Base-by-base conservation (phyloP, 2,329 filamentous ascomycete genomes). In the Rhynchosporium agropyri region DNA sequence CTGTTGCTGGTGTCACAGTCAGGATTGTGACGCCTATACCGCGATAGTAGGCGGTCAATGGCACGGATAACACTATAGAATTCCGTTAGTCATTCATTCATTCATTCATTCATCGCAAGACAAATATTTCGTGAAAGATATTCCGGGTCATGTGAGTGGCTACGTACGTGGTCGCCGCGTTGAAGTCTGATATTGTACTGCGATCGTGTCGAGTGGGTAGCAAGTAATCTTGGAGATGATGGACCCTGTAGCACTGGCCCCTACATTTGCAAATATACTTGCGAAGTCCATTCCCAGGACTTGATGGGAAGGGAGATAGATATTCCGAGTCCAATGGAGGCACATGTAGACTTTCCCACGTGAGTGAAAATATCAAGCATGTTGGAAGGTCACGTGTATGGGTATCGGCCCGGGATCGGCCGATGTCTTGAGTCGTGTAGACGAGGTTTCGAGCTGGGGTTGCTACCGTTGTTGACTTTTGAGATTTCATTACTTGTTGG, bases 201-300 rank as follows among this genome's bases (percentile, higher is more conserved):
- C 66, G 29, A 69, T 66, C 4, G 67, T 69, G 45, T 69, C 67
- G 12, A 69, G 58, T 13, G 67, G 67, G 56, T 64, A 69, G 40
- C 61, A 64, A 40, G 56, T 33, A 53, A 68, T 60, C 48, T 66
- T 67, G 3, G 67, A 67, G 45, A 66, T 61, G 36, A 68, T 64
- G 31, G 61, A 64, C 60, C 63, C 66, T n/a, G 61, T 61, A 31
- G 64, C 67, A 42, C 62, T 65, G 54, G 67, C 67, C 57, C 61
- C 63, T 40, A 67, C 64, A 62, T 67, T 67, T 56, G 54, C 62
- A 50, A 64, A 9, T 3, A 66, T 60, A 45, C 61, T 66, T 62
- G 60, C 55, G 50, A 64, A 26, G 58, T 67, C 65, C 65, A 69
- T 68, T 61, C 65, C 48, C 49, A n/a, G 8, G 29, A 26, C 20